phyloP scores from a whole-genome alignment of 129 eudicot genomes.

The Kitagawia praeruptora region DNA sequence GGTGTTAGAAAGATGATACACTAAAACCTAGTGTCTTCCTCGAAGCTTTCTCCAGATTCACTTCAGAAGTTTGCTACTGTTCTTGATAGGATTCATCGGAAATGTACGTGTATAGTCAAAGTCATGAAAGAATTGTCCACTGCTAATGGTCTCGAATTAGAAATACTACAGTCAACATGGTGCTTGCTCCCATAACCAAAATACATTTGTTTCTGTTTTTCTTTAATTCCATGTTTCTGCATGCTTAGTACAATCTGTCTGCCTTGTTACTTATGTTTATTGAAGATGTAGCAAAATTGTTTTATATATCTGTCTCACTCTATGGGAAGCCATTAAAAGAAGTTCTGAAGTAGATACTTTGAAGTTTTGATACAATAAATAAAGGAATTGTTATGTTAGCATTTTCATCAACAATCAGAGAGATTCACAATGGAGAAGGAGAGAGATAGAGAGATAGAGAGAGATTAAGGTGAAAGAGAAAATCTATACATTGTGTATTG shows the following conservation, averaged over 20 bases:
- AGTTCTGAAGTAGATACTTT: too few species aligned
- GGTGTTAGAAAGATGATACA: background rate
- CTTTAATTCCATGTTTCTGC: background rate
- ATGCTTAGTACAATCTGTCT: background rate
- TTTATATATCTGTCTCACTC: background rate
- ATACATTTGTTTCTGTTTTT: background rate
- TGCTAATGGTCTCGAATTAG: background rate
- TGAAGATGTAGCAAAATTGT: background rate
- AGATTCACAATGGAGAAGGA: too few species aligned
- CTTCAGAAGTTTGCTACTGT: background rate
- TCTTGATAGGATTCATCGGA: background rate
- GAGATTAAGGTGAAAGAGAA: too few species aligned
- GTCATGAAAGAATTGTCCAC: background rate
- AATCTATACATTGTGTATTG: too few species aligned
- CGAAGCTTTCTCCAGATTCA: background rate
- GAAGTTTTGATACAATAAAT: too few species aligned
- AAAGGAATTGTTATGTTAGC: too few species aligned
- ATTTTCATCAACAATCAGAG: too few species aligned
- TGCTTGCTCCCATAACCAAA: conserved; percentile 7
- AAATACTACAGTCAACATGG: background rate
- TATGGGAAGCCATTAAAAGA: too few species aligned
- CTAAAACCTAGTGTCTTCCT: background rate
- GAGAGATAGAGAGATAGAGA: too few species aligned
- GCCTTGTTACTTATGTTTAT: background rate
- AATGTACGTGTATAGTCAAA: background rate